Conservation (phyloP, 352 stramenopile species). For the Saprolegnia diclina region DNA sequence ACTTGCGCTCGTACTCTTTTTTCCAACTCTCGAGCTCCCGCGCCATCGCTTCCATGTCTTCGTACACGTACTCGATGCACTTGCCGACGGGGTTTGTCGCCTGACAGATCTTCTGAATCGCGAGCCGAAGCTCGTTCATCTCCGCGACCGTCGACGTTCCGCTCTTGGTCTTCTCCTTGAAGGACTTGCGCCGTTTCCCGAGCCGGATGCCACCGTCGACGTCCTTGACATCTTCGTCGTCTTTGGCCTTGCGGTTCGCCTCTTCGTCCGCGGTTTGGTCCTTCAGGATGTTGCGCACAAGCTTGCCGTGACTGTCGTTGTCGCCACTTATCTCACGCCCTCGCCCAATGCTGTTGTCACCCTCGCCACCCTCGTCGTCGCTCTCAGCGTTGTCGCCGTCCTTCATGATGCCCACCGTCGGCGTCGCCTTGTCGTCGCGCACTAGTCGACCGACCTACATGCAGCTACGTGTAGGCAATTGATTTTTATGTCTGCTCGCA, state of each 20-base stretch:
- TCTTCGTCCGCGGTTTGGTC: conserved; percentile 65
- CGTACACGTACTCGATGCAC: conserved; percentile 91
- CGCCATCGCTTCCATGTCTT: conserved; percentile 91
- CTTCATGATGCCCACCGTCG: conserved; percentile 74
- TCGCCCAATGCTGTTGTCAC: conserved; percentile 32
- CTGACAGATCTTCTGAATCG: conserved; percentile 91
- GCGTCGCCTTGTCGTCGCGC: conserved; percentile 73
- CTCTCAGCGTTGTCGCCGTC: conserved; percentile 73
- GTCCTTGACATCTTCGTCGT: conserved; percentile 54
- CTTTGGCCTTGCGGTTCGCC: conserved; percentile 48
- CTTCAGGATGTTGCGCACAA: conserved; percentile 82
- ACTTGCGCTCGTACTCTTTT: conserved; percentile 72
- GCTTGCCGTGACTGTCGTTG: conserved; percentile 51
- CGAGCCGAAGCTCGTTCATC: conserved; percentile 68
- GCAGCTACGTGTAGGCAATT: background rate
- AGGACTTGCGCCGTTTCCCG: conserved; percentile 67
- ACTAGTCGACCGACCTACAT: conserved; percentile 41
- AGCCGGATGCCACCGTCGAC: conserved; percentile 69
- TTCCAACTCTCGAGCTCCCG: conserved; percentile 91
- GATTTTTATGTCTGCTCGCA: conserved; percentile 27
- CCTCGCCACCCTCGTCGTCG: conserved; percentile 56
- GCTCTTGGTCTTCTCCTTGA: conserved; percentile 73
- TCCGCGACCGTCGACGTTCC: conserved; percentile 57
- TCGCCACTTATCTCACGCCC: conserved; percentile 29
- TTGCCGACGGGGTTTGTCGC: conserved; percentile 86